These are phyloP conservation scores for Fulvia fulva DNA, from an alignment of 2,329 filamentous ascomycete species.

Conservation along the genomic window DNA sequence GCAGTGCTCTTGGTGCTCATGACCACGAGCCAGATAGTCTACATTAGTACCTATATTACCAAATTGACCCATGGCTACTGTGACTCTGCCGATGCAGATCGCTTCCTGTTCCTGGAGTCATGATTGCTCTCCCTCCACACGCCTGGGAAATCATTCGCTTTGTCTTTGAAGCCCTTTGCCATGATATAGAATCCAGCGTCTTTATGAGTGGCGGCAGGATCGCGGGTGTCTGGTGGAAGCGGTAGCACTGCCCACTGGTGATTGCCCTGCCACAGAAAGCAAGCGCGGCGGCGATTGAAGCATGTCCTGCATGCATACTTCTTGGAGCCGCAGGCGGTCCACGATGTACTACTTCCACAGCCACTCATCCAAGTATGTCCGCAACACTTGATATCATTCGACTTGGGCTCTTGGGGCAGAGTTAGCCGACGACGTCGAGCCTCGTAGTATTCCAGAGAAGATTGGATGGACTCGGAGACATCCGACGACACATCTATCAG, in stretches of 20 bases:
- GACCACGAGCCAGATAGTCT: background rate
- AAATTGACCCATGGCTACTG: background rate
- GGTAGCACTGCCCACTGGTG: conserved; percentile 13
- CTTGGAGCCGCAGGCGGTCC: conserved; percentile 8
- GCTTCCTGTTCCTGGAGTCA: background rate
- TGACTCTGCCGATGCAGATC: background rate
- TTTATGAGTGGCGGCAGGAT: background rate
- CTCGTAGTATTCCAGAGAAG: background rate
- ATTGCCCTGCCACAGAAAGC: conserved; percentile 10
- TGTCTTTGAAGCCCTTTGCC: background rate
- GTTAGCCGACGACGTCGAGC: background rate
- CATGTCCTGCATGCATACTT: conserved; percentile 17
- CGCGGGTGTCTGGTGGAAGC: conserved; percentile 6
- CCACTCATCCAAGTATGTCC: conserved; percentile 3
- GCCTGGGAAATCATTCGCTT: background rate
- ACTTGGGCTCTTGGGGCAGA: background rate
- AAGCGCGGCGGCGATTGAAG: conserved; percentile 12
- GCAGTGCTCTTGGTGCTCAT: background rate
- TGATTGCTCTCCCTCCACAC: background rate
- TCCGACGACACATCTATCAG: background rate
- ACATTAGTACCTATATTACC: background rate
- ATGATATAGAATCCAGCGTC: conserved; percentile 8
- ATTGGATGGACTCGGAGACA: background rate
- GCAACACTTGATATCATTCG: background rate
- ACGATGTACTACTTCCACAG: background rate